Evolutionary conservation across 2,329 filamentous ascomycete species (phyloP), one percentile per base, ranked within the genome.

Genomic region (Monilinia vaccinii-corymbosi): DNA sequence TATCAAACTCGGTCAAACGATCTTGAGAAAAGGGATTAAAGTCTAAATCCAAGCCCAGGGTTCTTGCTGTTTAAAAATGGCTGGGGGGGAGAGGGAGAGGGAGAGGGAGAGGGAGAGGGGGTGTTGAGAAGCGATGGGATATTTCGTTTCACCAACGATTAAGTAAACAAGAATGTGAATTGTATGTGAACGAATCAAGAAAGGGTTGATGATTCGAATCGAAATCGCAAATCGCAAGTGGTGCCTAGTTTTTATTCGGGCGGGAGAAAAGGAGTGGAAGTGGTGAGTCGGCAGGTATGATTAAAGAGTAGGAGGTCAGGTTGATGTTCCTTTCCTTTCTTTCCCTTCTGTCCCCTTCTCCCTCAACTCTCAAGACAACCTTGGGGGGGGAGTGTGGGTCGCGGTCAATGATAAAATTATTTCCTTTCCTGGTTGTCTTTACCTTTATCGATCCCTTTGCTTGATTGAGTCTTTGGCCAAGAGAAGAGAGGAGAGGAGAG

Each of bases 61-160:
- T 58, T 58, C 56, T 42, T 58, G 46, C 56, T 58, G 34, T 58
- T 58, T 51, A 25, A 36, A 58, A 58, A 58, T 58, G 46, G 56
- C 56, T 58, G 56, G 34, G 34, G 34, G n/a, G n/a, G n/a, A n/a
- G n/a, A n/a, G n/a, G n/a, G n/a, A n/a, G n/a, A n/a, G n/a, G n/a
- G n/a, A n/a, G n/a, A n/a, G n/a, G n/a, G n/a, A n/a, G 32, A 11
- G 32, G 32, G 32, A 34, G 32, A 2, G 32, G 10, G 10, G 56
- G 46, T n/a, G 40, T 44, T 25, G 28, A n/a, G 47, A 21, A 34
- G 6, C n/a, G 49, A 25, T 23, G 40, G 18, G 18, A 16, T 9
- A 23, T 34, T 31, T 13, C 16, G 18, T n/a, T 32, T 32, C 25
- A 28, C 25, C 25, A 28, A 28, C 25, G 25, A 44, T 44, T 4